Evolutionary conservation across 768 basidiomycete species (phyloP).

Genomic region (Nidularia sp.): DNA sequence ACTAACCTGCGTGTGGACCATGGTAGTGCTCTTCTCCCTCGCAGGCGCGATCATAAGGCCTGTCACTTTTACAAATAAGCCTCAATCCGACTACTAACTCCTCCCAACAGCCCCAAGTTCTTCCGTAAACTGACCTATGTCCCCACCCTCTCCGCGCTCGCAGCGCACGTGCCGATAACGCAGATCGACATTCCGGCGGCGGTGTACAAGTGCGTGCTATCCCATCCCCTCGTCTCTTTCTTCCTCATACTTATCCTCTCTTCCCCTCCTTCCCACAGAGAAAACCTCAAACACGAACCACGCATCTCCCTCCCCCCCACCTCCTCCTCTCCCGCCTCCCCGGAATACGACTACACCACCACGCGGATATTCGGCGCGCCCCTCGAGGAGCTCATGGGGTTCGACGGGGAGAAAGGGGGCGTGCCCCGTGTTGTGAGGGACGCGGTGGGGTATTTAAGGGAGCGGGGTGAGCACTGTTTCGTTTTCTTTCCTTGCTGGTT

Average conservation of each 20-base stretch:
- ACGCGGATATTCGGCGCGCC: slow-evolving; percentile 78
- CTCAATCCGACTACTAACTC: neutral
- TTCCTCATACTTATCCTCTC: too few relatives aligned
- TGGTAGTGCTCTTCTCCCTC: slow-evolving; percentile 79
- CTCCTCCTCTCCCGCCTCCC: neutral
- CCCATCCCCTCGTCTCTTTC: neutral
- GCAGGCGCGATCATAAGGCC: slow-evolving; percentile 86
- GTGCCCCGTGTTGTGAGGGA: slow-evolving; percentile 81
- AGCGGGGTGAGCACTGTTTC: slow-evolving; percentile 33
- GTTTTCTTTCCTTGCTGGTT: neutral
- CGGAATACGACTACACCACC: slow-evolving; percentile 18
- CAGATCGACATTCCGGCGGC: slow-evolving; percentile 84
- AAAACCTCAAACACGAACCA: slow-evolving; percentile 73
- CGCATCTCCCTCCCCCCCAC: slow-evolving; percentile 65
- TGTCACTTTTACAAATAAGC: slow-evolving; percentile 1
- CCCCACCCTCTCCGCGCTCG: slow-evolving; percentile 73
- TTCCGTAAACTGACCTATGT: slow-evolving; percentile 81
- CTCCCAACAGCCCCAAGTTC: slow-evolving; percentile 71
- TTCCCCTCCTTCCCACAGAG: slow-evolving; percentile 15
- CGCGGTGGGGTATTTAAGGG: slow-evolving; percentile 65
- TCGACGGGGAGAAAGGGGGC: slow-evolving; percentile 75
- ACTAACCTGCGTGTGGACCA: neutral
- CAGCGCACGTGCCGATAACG: slow-evolving; percentile 73
- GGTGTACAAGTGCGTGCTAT: slow-evolving; percentile 66
- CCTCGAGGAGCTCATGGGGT: slow-evolving; percentile 81